Conservation (phyloP, 192 early-diverging fungal species). For the Coemansia sp. region DNA sequence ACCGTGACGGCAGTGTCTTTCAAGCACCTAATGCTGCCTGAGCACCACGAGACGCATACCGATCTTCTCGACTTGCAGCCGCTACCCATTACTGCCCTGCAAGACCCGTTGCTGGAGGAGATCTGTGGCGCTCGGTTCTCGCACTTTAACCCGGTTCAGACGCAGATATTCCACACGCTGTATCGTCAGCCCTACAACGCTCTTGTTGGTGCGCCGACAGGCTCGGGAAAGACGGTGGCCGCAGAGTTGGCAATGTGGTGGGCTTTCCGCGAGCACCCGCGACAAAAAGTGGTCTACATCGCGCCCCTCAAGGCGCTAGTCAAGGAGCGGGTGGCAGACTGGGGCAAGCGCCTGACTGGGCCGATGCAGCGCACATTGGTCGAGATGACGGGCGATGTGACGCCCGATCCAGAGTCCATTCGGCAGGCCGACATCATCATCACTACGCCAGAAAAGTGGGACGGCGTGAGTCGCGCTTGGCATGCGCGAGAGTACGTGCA, state of each 20-base stretch:
- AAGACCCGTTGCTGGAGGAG: slow-evolving; percentile 80
- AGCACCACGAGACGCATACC: slow-evolving; percentile 83
- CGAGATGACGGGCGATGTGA: slow-evolving; percentile 95
- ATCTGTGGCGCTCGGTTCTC: slow-evolving; percentile 85
- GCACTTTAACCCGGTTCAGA: slow-evolving; percentile 99
- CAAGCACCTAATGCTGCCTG: slow-evolving; percentile 89
- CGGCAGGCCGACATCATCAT: slow-evolving; percentile 94
- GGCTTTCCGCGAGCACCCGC: slow-evolving; percentile 83
- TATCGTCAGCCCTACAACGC: slow-evolving; percentile 86
- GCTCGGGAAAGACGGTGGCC: slow-evolving; percentile 97
- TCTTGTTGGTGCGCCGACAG: slow-evolving; percentile 94
- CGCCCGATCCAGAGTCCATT: slow-evolving; percentile 87
- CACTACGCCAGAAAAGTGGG: slow-evolving; percentile 99
- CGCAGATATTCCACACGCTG: slow-evolving; percentile 97
- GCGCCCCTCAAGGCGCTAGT: slow-evolving; percentile 98
- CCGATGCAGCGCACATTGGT: slow-evolving; percentile 85
- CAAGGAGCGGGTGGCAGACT: slow-evolving; percentile 92
- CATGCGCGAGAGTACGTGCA: slow-evolving; percentile 89
- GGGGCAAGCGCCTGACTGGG: slow-evolving; percentile 71
- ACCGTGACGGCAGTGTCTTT: slow-evolving; percentile 86
- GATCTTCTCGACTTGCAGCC: slow-evolving; percentile 93
- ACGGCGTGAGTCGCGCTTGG: slow-evolving; percentile 95
- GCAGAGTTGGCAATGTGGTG: slow-evolving; percentile 96
- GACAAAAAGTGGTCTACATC: slow-evolving; percentile 92
- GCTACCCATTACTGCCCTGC: slow-evolving; percentile 83